Base-by-base conservation (phyloP, 768 basidiomycete species). In the Podaxis pistillaris region DNA sequence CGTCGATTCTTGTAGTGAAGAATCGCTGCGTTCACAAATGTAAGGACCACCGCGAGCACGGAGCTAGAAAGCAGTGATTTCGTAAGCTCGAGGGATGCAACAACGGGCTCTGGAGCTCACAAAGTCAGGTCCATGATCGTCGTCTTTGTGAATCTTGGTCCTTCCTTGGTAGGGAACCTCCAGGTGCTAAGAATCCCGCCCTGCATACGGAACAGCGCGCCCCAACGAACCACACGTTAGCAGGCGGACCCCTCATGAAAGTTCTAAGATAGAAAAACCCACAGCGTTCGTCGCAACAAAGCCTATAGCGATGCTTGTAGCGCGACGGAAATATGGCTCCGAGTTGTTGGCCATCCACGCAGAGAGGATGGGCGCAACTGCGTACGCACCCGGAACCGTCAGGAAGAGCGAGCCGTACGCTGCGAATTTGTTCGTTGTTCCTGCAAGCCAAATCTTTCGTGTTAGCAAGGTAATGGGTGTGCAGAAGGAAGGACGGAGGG, bases 111-210 rank as follows among this genome's bases (percentile, higher is more conserved):
- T 17, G n/a, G 17, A 22, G 15, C 75, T 64, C 47, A 78, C 76
- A 78, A 78, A 9, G 65, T 62, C 12, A 77, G 66, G 56, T 76
- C 71, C 70, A 77, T 74, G 26, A 77, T 76, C 0, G 73, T 77
- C 1, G 77, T 76, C 53, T 73, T 75, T 28, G 61, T 73, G 63
- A 74, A 78, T 15, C 67, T 70, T 4, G 77, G 76, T 2, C 75
- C 75, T 64, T 77, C 75, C 8, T 73, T 77, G 0, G 76, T 73
- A 17, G 77, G 77, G 68, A 74, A 76, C 9, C 73, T 66, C 77
- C 76, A 78, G 3, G 77, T 77, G 62, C 76, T 78, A 28, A 76
- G 66, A 28, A 77, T 76, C 26, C 77, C 77, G 22, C 77, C 77
- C 76, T 78, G 37, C 9, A 36, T 28, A 5, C 19, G 61, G 52